Evolutionary conservation across 169 alveolate genomes (phyloP), one percentile per base, ranked within the genome.

Genomic region (Besnoitia besnoiti): DNA sequence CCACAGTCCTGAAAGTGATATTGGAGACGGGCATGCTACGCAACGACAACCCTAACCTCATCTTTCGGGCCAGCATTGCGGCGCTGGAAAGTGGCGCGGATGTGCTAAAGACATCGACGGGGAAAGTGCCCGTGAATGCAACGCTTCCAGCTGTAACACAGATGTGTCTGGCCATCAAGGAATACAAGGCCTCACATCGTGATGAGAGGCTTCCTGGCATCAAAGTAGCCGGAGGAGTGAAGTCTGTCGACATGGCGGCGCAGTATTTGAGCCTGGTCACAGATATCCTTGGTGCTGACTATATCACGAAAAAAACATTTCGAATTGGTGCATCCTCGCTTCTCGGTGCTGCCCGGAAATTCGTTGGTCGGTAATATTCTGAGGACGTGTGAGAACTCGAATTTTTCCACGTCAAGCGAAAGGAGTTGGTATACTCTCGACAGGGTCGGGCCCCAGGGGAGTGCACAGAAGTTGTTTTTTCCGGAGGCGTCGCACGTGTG

Each of bases 41-140:
- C 19, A 73, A 44, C 33, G 80, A 90, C 42, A 82, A 47, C 5
- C 92, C 94, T 33, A 95, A 92, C 0, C 85, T 93, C 77, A 89
- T 94, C 73, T 10, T 76, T 50, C 84, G 91, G 33, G 95, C 94
- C 8, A 84, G 95, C 21, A 51, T 50, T 75, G 95, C 95, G 12
- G 95, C 93, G 51, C 51, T 95, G 79, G 94, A 91, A 44, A 96
- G 95, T 1, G 94, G 95, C 85, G 95, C 96, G 0, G 96, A 95
- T 37, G 85, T 95, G 50, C 90, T 95, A 30, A 95, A 95, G 79
- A 95, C 96, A 35, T 94, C 96, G 5, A 94, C 96, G 19, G 96
- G 96, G 27, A 95, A 95, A 85, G 95, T 88, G 59, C 27, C 62
- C 55, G 88, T 95, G 12, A 90, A 94, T 89, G 96, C 94, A 62